These are phyloP conservation scores for Nicotiana tomentosiformis DNA, from an alignment of 257 asterid species.

Conservation along the genomic window DNA sequence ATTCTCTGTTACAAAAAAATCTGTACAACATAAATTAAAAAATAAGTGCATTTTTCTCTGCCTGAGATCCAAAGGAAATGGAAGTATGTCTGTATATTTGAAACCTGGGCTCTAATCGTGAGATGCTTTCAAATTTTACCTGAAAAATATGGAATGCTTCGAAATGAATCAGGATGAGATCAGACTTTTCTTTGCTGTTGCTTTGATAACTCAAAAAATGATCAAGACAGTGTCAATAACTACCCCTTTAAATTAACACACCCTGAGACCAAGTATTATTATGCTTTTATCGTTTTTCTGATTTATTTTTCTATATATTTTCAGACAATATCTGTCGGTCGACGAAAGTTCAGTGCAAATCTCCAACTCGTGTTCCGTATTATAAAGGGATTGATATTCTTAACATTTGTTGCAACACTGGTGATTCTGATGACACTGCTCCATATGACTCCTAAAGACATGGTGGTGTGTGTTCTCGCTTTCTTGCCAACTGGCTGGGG, in stretches of 20 bases:
- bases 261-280: not conserved
- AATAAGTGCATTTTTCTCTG: not conserved
- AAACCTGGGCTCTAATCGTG: not conserved
- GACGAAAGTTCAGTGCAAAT: conserved; percentile 85
- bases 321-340: conserved; percentile 88
- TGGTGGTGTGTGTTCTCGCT: conserved; percentile 80
- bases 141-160: not conserved
- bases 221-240: not conserved
- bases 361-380: conserved; percentile 92
- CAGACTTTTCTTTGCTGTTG: not conserved
- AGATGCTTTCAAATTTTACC: not conserved
- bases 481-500: conserved; percentile 99
- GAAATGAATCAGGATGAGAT: not conserved
- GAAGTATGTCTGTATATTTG: not conserved
- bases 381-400: conserved; percentile 86
- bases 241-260: not conserved
- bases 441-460: conserved; percentile 69
- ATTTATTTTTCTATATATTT: conserved; percentile 6
- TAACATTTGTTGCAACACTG: conserved; percentile 70
- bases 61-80: not conserved
- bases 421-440: conserved; percentile 68
- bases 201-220: not conserved
- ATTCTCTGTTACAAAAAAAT: not conserved
- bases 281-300: conserved; percentile 7
- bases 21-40: not conserved